Evolutionary conservation across 495 filamentous ascomycete genomes (phyloP).

Genomic region (Podospora comata): DNA sequence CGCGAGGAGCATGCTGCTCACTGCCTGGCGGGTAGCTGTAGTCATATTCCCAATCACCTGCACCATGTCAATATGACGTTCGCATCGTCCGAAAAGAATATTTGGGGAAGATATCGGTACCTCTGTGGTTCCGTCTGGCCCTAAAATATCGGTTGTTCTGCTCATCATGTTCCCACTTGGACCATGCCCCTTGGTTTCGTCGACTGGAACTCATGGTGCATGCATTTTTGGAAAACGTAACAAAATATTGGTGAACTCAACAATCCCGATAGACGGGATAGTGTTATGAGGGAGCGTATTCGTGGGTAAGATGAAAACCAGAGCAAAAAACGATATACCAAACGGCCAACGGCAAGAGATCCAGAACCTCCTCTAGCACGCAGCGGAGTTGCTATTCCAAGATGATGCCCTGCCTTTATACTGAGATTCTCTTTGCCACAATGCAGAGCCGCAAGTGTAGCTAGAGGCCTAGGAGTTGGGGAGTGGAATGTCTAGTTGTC

Average conservation of each 20-base stretch:
- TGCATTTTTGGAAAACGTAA: constrained; percentile 7
- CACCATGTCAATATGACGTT: background rate
- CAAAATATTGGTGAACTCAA: constrained; percentile 11
- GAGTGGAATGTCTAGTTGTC: constrained; percentile 11
- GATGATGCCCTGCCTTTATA: background rate
- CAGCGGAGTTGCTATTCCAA: no score
- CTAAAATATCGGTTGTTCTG: constrained; percentile 6
- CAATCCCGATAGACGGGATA: background rate
- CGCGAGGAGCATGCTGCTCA: constrained; percentile 12
- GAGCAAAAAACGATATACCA: background rate
- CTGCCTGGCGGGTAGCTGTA: background rate
- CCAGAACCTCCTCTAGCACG: no score
- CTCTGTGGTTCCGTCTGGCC: constrained; percentile 13
- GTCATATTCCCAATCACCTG: constrained; percentile 18
- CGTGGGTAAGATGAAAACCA: background rate
- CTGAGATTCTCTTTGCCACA: background rate
- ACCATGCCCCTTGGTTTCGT: constrained; percentile 8
- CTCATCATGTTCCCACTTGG: background rate
- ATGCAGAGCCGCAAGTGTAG: constrained; percentile 25
- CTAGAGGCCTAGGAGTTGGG: background rate
- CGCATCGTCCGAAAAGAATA: background rate
- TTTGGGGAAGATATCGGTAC: constrained; percentile 11
- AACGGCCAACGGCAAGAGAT: no score
- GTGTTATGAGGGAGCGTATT: background rate
- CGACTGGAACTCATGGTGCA: constrained; percentile 22